A percentile compares a stretch with the other conserved stretches of the same genome.
Evolutionary conservation across 2,329 filamentous ascomycete species (phyloP).

Genomic region (Colletotrichum sp.): DNA sequence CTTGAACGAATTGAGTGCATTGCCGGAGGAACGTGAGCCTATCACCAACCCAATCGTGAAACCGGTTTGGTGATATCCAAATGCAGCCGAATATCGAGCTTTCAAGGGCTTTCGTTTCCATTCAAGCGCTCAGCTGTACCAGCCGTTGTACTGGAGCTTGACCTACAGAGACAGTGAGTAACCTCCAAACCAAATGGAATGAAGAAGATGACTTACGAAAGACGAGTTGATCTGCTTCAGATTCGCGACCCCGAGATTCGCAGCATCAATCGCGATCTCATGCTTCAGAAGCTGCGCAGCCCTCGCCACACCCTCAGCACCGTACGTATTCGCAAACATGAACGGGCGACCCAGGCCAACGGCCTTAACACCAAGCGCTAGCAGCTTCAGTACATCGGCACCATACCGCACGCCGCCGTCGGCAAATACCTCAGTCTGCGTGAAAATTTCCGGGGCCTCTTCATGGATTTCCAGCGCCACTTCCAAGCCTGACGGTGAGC

Average conservation of each 20-base stretch:
- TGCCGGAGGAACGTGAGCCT: rapidly evolving
- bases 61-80: too few relatives aligned
- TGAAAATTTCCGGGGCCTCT: constrained; percentile 29
- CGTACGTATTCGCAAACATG: constrained; percentile 9
- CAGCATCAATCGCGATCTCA: neutral
- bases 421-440: constrained; percentile 31
- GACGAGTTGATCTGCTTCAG: neutral
- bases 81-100: too few relatives aligned
- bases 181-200: rapidly evolving
- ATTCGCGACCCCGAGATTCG: neutral
- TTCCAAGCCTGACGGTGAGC: constrained; percentile 34
- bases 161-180: neutral
- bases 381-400: constrained; percentile 43
- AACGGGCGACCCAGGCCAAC: constrained; percentile 46
- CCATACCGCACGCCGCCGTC: constrained; percentile 46
- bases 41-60: too few relatives aligned
- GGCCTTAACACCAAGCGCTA: constrained; percentile 44
- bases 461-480: constrained; percentile 35
- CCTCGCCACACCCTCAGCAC: neutral
- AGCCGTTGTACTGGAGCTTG: neutral
- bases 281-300: constrained; percentile 1
- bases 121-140: neutral
- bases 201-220: neutral
- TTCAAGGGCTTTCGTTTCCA: neutral
- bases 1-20: too few relatives aligned